phyloP scores from a whole-genome alignment of 2,329 filamentous ascomycete genomes.

The Fusarium nygamai region DNA sequence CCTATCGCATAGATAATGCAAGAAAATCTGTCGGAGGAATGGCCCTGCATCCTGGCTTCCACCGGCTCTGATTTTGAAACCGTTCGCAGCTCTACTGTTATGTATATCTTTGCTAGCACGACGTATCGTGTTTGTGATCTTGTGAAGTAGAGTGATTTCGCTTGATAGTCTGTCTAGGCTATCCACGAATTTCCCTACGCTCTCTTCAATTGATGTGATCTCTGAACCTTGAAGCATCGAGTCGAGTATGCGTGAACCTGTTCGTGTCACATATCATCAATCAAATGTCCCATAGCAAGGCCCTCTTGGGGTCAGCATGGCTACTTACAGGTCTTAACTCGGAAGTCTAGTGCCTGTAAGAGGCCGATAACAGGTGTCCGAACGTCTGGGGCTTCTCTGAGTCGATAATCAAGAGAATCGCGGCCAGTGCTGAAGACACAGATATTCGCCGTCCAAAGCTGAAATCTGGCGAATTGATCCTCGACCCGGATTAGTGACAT shows the following conservation, averaged over 20 bases:
- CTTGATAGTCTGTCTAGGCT: fast-evolving
- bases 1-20: neutral
- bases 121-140: neutral
- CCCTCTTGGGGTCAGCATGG: no score
- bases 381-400: fast-evolving
- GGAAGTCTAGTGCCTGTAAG: fast-evolving
- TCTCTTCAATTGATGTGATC: no score
- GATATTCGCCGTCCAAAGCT: neutral
- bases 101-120: neutral
- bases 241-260: fast-evolving
- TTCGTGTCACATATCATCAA: neutral
- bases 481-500: neutral
- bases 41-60: no score
- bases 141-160: neutral
- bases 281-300: no score
- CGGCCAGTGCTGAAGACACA: neutral
- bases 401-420: fast-evolving
- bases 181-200: no score
- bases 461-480: neutral
- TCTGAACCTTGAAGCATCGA: neutral
- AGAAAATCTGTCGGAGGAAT: no score
- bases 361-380: neutral
- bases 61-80: neutral
- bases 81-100: fast-evolving
- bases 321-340: fast-evolving